Percentiles rank a stretch among this genome's conserved stretches.
These are phyloP conservation scores for Aspergillus sp. DNA, from an alignment of 2,329 filamentous ascomycete genomes.

Conservation along the genomic window DNA sequence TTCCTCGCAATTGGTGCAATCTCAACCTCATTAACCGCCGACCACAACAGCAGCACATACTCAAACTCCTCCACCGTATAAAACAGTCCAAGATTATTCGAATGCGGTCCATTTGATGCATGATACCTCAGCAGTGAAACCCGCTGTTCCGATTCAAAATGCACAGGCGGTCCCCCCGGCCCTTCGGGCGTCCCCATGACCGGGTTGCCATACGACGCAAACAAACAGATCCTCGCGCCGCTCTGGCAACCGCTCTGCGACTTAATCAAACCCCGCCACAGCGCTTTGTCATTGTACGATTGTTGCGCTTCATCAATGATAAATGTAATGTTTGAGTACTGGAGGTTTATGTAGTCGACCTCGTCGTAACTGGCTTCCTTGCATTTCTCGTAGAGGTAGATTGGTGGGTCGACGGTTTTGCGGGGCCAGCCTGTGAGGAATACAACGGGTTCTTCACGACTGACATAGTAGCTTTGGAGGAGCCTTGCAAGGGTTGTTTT, in stretches of 20 bases:
- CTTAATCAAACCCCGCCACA: background rate
- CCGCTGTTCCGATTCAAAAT: background rate
- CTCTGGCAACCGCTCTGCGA: background rate
- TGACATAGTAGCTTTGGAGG: background rate
- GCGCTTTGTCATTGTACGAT: background rate
- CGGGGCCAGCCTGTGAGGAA: background rate
- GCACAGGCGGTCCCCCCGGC: background rate
- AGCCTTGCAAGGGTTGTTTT: slow-evolving; percentile 1
- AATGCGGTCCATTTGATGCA: background rate
- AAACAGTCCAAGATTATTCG: background rate
- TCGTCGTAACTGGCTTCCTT: background rate
- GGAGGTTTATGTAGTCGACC: background rate
- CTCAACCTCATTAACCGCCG: background rate
- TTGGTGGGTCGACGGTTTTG: background rate
- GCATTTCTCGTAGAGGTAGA: background rate
- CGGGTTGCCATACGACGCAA: background rate
- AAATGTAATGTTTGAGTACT: background rate
- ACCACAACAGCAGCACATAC: background rate
- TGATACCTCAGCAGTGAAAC: background rate
- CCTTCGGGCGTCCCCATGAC: background rate
- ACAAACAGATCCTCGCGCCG: slow-evolving; percentile 1
- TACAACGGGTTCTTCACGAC: background rate
- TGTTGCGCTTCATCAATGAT: background rate
- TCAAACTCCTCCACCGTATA: background rate
- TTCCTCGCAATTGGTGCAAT: background rate